Base-by-base conservation (phyloP, 192 early-diverging fungal genomes). In the Kappamyces sp. region DNA sequence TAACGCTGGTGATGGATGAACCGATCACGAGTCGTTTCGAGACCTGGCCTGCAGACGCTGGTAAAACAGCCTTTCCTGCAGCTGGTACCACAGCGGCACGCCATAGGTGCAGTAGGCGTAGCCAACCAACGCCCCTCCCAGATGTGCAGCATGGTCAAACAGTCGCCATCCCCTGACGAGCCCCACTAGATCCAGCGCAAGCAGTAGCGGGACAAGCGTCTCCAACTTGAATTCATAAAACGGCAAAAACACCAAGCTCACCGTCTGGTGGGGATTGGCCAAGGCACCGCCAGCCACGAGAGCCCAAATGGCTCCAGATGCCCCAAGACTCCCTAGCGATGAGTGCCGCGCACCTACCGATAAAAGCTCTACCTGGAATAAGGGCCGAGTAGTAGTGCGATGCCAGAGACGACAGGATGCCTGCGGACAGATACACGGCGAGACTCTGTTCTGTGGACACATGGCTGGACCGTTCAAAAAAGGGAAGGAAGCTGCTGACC, bases 221-320 rank as follows among this genome's bases (percentile, higher is more conserved):
- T 76, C 70, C 34, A 78, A 62, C 38, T 73, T 75, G 62, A 83
- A 77, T 0, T 59, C 45, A 1, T 75, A 48, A 38, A 80, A 76
- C 1, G 83, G 73, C 11, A 63, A 43, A 50, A 68, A 72, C 12
- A 73, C 52, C 45, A 73, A 53, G 42, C 54, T 33, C 3, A 70
- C 61, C 8, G 55, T 47, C 1, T 59, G 38, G 30, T 68, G 42
- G 22, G 70, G 70, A 8, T 53, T 34, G 1, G 32, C 9, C 42
- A 59, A 32, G 7, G 61, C 40, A 12, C 54, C 60, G 57, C 76
- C 74, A 36, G 80, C 79, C 5, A 95, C 32, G 36, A 87, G 77
- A 7, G 81, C 81, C 58, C 83, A 93, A 9, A 92, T 66, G 2
- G 88, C 90, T 0, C 91, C 91, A 60, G 81, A 86, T 22, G 93